Evolutionary conservation across 2,329 filamentous ascomycete species (phyloP).

Genomic region (Blastomyces emzantsi): DNA sequence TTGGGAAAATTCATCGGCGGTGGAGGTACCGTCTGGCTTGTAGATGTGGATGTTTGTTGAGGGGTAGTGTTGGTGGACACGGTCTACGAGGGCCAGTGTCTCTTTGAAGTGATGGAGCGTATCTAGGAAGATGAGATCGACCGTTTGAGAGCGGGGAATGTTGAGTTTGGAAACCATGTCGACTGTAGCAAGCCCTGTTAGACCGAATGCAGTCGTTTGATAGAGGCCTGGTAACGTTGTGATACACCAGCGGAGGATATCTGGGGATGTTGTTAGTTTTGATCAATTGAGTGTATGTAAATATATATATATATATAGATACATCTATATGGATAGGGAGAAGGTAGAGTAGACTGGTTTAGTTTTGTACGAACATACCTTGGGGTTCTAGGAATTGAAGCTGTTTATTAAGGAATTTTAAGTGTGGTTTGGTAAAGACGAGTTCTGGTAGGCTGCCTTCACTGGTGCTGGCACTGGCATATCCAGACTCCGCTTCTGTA

Average conservation of each 20-base stretch:
- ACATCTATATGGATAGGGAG: too few species aligned
- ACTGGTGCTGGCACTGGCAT: conserved; percentile 61
- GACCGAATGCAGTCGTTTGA: conserved; percentile 74
- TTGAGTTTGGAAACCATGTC: conserved; percentile 54
- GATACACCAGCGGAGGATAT: conserved; percentile 87
- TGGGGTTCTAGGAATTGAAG: conserved; percentile 79
- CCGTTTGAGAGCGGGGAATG: conserved; percentile 41
- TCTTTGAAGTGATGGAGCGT: conserved; percentile 75
- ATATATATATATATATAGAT: conserved; percentile 1
- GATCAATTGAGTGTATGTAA: background rate
- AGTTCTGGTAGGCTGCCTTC: conserved; percentile 60
- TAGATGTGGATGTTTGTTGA: conserved; percentile 76
- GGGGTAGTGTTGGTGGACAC: conserved; percentile 66
- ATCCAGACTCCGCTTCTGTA: conserved; percentile 62
- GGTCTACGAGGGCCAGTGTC: conserved; percentile 64
- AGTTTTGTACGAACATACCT: conserved; percentile 36
- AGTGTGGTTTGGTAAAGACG: conserved; percentile 76
- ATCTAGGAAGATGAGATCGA: conserved; percentile 63
- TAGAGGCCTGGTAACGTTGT: conserved; percentile 82
- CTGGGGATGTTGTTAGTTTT: conserved; percentile 32
- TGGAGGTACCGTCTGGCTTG: conserved; percentile 70
- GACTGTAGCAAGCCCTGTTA: conserved; percentile 71
- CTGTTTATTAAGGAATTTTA: conserved; percentile 84
- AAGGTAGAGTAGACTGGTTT: background rate
- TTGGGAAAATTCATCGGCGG: conserved; percentile 65